Evolutionary conservation across 331 rosid species (phyloP).

Genomic region (Pyrus hybrid): DNA sequence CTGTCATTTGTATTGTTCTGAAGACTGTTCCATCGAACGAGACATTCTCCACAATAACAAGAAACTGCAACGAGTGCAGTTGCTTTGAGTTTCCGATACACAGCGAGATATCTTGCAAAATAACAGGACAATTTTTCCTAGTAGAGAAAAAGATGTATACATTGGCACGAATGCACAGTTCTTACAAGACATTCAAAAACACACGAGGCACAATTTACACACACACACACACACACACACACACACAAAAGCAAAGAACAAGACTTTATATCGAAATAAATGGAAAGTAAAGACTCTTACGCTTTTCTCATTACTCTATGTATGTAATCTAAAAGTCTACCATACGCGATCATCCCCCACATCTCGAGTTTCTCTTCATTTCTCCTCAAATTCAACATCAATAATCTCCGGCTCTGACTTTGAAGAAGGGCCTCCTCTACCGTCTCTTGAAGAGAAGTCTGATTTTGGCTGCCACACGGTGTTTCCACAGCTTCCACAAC

Average conservation of each 20-base stretch:
- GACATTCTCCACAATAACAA: not conserved
- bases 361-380: constrained; percentile 24
- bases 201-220: constrained; percentile 5
- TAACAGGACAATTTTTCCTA: not conserved
- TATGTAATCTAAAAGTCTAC: not conserved
- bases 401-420: constrained; percentile 70
- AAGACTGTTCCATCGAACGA: not conserved
- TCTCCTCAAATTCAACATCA: constrained; percentile 96
- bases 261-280: not conserved
- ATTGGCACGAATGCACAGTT: no score
- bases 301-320: not conserved
- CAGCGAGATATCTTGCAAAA: not conserved
- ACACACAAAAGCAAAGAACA: not conserved
- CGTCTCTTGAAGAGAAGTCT: constrained; percentile 40
- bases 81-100: no score
- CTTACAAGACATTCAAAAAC: not conserved
- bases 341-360: not conserved
- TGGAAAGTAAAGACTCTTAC: not conserved
- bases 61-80: not conserved
- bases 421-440: constrained; percentile 31
- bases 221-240: no score
- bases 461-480: constrained; percentile 95
- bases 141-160: no score
- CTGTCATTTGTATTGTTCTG: not conserved
- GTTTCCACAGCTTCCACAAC: constrained; percentile 79